Conservation (phyloP, 2,329 filamentous ascomycete species). For the Penicillium sclerotiorum region DNA sequence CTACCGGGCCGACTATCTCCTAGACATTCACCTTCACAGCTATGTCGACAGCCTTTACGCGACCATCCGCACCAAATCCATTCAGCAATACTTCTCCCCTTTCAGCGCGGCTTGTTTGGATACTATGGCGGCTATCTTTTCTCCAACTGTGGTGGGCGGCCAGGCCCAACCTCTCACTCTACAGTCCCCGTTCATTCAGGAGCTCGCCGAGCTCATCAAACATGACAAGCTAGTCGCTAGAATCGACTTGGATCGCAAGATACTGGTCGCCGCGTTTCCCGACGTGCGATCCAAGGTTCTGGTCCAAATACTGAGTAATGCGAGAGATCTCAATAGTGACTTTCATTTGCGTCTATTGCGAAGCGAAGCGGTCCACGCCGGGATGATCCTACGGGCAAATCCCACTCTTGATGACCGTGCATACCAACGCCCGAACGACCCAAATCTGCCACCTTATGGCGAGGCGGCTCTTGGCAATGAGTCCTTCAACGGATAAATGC, state of each 20-base stretch:
- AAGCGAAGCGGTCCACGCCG: slow-evolving; percentile 74
- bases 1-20: slow-evolving; percentile 82
- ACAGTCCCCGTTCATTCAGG: slow-evolving; percentile 50
- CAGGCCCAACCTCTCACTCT: slow-evolving; percentile 65
- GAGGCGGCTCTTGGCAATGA: too few species aligned
- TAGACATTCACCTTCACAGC: slow-evolving; percentile 81
- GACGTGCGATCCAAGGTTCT: slow-evolving; percentile 48
- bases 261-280: too few species aligned
- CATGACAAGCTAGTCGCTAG: slow-evolving; percentile 66
- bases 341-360: slow-evolving; percentile 75
- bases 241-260: too few species aligned
- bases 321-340: slow-evolving; percentile 72
- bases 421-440: background rate
- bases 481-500: too few species aligned
- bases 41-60: slow-evolving; percentile 73
- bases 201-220: slow-evolving; percentile 78
- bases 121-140: slow-evolving; percentile 77
- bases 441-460: too few species aligned
- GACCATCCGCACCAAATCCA: slow-evolving; percentile 83
- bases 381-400: slow-evolving; percentile 69
- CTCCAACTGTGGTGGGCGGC: slow-evolving; percentile 40
- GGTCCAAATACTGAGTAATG: slow-evolving; percentile 65
- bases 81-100: slow-evolving; percentile 87
- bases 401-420: slow-evolving; percentile 19
- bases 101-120: slow-evolving; percentile 85